These are phyloP conservation scores for Nitzschia palea DNA, from an alignment of 108 stramenopile genomes.

Conservation along the genomic window DNA sequence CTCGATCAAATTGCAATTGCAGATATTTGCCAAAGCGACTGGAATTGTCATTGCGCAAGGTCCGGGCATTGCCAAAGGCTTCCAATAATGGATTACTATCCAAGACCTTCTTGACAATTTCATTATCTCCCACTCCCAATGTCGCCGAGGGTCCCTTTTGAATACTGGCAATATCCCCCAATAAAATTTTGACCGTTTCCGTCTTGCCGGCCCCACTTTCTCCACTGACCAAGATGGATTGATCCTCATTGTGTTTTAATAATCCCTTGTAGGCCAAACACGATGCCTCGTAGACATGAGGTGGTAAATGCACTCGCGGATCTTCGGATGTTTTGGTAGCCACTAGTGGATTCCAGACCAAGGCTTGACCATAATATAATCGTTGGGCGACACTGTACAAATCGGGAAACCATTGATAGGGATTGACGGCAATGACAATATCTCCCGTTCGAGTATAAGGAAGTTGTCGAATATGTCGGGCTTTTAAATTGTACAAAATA, in stretches of 20 bases:
- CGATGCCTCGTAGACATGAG: constrained; percentile 85
- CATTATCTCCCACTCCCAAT: constrained; percentile 10
- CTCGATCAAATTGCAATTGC: constrained; percentile 77
- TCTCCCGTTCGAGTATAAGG: constrained; percentile 96
- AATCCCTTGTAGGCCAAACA: constrained; percentile 79
- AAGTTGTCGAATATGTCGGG: constrained; percentile 63
- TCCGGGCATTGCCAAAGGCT: constrained; percentile 92
- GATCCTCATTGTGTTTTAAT: constrained; percentile 56
- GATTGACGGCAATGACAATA: constrained; percentile 84
- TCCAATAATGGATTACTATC: constrained; percentile 93
- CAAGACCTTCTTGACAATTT: constrained; percentile 77
- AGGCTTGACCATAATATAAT: constrained; percentile 56
- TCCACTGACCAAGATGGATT: constrained; percentile 86
- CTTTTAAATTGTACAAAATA: constrained; percentile 90
- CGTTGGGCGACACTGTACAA: constrained; percentile 65
- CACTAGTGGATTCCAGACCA: constrained; percentile 60
- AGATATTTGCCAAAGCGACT: constrained; percentile 91
- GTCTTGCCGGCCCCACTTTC: constrained; percentile 94
- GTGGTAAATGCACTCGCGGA: constrained; percentile 57
- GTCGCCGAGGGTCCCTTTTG: constrained; percentile 34
- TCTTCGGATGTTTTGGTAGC: constrained; percentile 32
- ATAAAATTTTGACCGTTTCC: constrained; percentile 91
- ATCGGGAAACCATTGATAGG: constrained; percentile 70
- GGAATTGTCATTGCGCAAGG: constrained; percentile 87
- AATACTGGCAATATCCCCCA: constrained; percentile 83